Base-by-base conservation (phyloP, 768 basidiomycete genomes). In the Termitomyces sp. region DNA sequence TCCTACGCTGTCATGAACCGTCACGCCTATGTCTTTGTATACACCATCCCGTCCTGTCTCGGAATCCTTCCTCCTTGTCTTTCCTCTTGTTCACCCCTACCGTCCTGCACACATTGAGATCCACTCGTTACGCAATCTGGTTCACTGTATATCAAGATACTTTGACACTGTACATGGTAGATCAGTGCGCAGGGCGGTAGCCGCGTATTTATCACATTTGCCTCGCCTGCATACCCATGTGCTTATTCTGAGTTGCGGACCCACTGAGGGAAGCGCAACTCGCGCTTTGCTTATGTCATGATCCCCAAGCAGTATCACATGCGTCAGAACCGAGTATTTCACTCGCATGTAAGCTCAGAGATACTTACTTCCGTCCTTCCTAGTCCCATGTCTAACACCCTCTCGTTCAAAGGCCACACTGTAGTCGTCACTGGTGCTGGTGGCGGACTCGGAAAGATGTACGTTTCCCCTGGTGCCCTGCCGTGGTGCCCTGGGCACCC, bases 391-490 rank as follows among this genome's bases (percentile, higher is more conserved):
- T 72, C 81, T 42, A 54, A 43, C 20, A 39, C 51, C 56, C 72
- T 87, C 10, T 89, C 87, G 2, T 96, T 93, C 79, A 85, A 89
- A 72, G 86, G 86, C 56, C 90, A 95, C 54, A 93, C 90, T n/a
- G 91, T 94, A 57, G 83, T 99, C 61, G 76, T 98, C 61, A 99
- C 97, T 43, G 97, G 97, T 46, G 95, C 94, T 43, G 97, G 97
- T 14, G 93, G 94, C 59, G 97, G 97, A 16, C 79, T 99, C 14
- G 97, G 97, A 44, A 88, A 85, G 75, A 83, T 90, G 91, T 98
- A 68, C 65, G 90, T 51, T 36, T 24, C 36, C 3, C 9, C 26
- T 39, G 50, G 26, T 9, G 10, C 12, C 3, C 14, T 10, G 32
- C n/a, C 9, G 36, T 39, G 50, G 26, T 9, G 10, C 12, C 3